Evolutionary conservation across 768 basidiomycete species (phyloP), one percentile per base, ranked within the genome.

Genomic region (Tylopilus intermedius): DNA sequence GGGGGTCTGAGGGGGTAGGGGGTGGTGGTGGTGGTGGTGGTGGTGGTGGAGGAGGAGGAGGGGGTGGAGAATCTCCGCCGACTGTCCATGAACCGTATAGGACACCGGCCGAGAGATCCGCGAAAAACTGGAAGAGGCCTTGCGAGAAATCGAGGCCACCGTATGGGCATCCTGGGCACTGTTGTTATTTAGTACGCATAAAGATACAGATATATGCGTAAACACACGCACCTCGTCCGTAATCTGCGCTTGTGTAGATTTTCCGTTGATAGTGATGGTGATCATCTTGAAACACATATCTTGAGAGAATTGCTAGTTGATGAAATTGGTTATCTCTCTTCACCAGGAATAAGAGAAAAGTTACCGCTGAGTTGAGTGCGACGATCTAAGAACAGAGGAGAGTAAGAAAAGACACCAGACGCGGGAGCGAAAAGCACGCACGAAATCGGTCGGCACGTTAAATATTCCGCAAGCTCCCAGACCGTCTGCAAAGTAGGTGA

Each of bases 91-190:
- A 54, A 51, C 82, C 85, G 49, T 69, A 69, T 53, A 90, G 66
- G 32, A 86, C 77, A 45, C 88, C 89, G 3, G 46, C 64, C 41
- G 64, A 67, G 38, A 74, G 49, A 26, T 65, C 48, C 11, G 73
- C 76, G 67, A 90, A 88, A 72, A 65, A 78, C 42, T 70, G 35
- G 72, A 92, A 91, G 44, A 91, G 77, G 41, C 82, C 81, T 32
- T 72, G 59, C 10, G 83, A 82, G 44, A 90, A 68, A 69, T 92
- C 90, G 27, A 91, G 79, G 37, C 82, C 88, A 27, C 70, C 76
- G 35, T 62, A 72, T 3, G 81, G 80, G 66, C 89, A 91, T 30
- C 79, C 79, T 9, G 83, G 82, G 60, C 88, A 89, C 79, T 86
- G 53, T 50, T 24, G 10, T 49, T 14, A 39, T 43, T 48, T 30